Evolutionary conservation across 2,329 filamentous ascomycete genomes (phyloP).

Genomic region (Fusarium sp.): DNA sequence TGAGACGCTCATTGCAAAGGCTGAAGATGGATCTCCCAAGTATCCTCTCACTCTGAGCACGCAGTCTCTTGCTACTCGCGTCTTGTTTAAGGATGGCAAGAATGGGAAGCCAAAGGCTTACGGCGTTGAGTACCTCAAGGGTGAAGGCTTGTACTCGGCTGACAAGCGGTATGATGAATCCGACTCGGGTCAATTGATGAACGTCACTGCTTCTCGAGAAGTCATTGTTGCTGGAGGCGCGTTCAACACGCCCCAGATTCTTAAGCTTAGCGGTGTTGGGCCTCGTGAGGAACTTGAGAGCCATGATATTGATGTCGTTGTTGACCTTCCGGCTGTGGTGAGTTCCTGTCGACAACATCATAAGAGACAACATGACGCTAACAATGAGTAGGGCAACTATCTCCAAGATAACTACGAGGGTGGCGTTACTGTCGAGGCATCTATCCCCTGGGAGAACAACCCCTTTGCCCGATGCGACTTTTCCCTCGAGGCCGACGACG

Average conservation of each 20-base stretch:
- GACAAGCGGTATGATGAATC: constrained; percentile 42
- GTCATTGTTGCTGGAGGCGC: constrained; percentile 38
- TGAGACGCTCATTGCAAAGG: constrained; percentile 47
- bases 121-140: constrained; percentile 49
- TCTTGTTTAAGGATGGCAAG: constrained; percentile 45
- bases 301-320: constrained; percentile 53
- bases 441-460: constrained; percentile 27
- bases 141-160: constrained; percentile 53
- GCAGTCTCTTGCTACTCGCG: constrained; percentile 49
- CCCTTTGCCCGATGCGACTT: constrained; percentile 20
- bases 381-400: constrained; percentile 19
- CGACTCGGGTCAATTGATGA: constrained; percentile 7
- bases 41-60: constrained; percentile 54
- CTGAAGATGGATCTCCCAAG: constrained; percentile 54
- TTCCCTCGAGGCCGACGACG: constrained; percentile 39
- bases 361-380: neutral
- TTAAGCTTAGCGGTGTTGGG: constrained; percentile 59
- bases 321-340: constrained; percentile 57
- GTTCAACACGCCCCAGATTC: constrained; percentile 51
- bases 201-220: constrained; percentile 30
- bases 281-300: constrained; percentile 50
- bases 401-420: constrained; percentile 45
- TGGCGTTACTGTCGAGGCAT: constrained; percentile 33
- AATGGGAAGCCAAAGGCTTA: constrained; percentile 23
- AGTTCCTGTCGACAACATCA: neutral